Evolutionary conservation across 495 filamentous ascomycete genomes (phyloP), one percentile per base, ranked within the genome.

Genomic region (Hypoxylon perforatum): DNA sequence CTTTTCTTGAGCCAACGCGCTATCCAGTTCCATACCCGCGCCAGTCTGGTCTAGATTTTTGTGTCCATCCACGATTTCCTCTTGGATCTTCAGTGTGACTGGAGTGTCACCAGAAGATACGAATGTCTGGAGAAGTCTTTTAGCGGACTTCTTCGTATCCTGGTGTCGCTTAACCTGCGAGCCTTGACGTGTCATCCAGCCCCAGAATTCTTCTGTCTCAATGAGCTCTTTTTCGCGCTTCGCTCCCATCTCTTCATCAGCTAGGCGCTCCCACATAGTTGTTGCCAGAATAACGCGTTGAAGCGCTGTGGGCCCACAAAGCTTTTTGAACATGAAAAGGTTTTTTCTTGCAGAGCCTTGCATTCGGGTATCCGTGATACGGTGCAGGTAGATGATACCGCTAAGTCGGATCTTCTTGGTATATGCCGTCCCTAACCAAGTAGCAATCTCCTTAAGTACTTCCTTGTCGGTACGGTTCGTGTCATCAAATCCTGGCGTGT

Each of bases 311-410:
- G 66, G 44, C 0, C 82, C 84, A 50, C 78, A 81, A 0, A 85
- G 60, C 45, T 77, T 68, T n/a, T 73, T 65, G 61, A 85, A 84
- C 63, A 81, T 79, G n/a, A 33, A 36, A 0, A 86, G 35, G 36
- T 81, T 83, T 5, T 68, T 73, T 22, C 60, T 67, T 11, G 78
- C 76, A 0, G 81, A 77, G 0, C 79, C 78, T 23, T 63, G 17
- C 65, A 85, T 73, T 0, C 79, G 61, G 0, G 52, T 39, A 19
- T 84, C 76, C 4, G 55, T 71, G 54, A 85, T 86, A 3, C 72
- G 67, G 53, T 86, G 83, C 0, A 85, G 67, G 57, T 84, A 81
- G 12, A 82, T 71, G 35, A 81, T 78, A 7, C 78, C 78, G 11
- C 21, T 19, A 0, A 75, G 54, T 2, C 33, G 35, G n/a, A 66